Conservation (phyloP, 176 grass and related monocot genomes). For the Urochloa ruziziensis region DNA sequence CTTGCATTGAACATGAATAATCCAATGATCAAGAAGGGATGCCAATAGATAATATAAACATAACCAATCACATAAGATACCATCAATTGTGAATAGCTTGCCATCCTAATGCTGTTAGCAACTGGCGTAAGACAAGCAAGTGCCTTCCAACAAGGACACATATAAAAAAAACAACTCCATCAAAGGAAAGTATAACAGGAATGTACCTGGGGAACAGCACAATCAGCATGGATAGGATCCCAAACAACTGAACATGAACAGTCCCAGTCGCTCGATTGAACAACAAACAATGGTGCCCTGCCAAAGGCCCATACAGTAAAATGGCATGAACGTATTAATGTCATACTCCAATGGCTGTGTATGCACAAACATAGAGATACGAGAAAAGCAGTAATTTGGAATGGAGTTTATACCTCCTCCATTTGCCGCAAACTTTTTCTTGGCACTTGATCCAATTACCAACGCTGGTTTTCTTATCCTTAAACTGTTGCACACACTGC, state of each 20-base stretch:
- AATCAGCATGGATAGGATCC: constrained; percentile 84
- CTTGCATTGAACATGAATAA: constrained; percentile 18
- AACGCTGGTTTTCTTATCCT: constrained; percentile 34
- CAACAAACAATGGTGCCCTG: constrained; percentile 64
- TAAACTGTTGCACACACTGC: not conserved
- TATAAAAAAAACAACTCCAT: not conserved
- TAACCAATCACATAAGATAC: not conserved
- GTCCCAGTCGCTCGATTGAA: constrained; percentile 69
- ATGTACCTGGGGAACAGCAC: constrained; percentile 76
- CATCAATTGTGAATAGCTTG: constrained; percentile 10
- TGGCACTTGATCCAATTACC: constrained; percentile 75
- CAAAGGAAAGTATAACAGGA: not conserved
- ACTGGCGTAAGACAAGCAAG: not conserved
- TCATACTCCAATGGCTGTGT: not conserved
- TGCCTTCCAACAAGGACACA: constrained; percentile 2
- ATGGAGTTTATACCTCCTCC: constrained; percentile 55
- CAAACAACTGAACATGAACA: constrained; percentile 68
- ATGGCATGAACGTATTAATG: constrained; percentile 1
- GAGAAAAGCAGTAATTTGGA: not conserved
- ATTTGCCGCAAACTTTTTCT: constrained; percentile 72
- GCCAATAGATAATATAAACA: constrained; percentile 1
- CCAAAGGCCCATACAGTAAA: constrained; percentile 12
- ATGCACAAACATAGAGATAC: not conserved
- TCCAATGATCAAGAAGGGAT: not conserved
- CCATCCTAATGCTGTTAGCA: constrained; percentile 4